Conservation (phyloP, 768 basidiomycete genomes). For the Russula virescens region DNA sequence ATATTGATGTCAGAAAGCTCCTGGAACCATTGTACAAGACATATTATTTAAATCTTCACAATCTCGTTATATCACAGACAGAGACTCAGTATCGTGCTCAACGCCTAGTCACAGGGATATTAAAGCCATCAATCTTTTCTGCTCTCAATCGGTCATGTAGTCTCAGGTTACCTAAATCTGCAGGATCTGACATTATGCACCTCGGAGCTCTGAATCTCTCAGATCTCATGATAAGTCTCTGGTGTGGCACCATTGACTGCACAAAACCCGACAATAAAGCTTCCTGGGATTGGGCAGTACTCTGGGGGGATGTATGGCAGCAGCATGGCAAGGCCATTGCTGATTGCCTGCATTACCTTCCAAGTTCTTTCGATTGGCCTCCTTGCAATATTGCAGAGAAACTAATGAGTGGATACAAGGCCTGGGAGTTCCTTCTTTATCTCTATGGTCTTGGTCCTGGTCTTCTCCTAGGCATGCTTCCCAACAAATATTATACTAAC, state of each 20-base stretch:
- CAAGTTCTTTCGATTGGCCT: not conserved
- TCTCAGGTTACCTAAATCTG: too few relatives aligned
- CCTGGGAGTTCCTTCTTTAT: conserved; percentile 28
- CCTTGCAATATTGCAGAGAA: conserved; percentile 39
- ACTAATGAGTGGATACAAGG: conserved; percentile 33
- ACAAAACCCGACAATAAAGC: not conserved
- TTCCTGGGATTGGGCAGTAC: not conserved
- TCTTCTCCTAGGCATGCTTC: conserved; percentile 27
- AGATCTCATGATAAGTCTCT: not conserved
- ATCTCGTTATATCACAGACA: not conserved
- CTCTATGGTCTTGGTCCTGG: conserved; percentile 28
- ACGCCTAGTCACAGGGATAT: not conserved
- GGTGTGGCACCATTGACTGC: not conserved
- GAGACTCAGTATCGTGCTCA: not conserved
- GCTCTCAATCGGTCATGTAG: not conserved
- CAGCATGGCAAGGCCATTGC: not conserved
- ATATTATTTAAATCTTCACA: not conserved
- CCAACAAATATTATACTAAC: conserved; percentile 26
- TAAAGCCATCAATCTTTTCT: not conserved
- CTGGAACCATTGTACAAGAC: not conserved
- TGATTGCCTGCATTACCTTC: not conserved
- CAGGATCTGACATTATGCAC: not conserved
- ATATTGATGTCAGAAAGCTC: not conserved
- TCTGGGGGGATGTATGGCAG: not conserved
- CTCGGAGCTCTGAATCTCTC: not conserved